These are phyloP conservation scores for Schizophyllum amplum DNA, from an alignment of 1,284 basidiomycete species.

Conservation along the genomic window DNA sequence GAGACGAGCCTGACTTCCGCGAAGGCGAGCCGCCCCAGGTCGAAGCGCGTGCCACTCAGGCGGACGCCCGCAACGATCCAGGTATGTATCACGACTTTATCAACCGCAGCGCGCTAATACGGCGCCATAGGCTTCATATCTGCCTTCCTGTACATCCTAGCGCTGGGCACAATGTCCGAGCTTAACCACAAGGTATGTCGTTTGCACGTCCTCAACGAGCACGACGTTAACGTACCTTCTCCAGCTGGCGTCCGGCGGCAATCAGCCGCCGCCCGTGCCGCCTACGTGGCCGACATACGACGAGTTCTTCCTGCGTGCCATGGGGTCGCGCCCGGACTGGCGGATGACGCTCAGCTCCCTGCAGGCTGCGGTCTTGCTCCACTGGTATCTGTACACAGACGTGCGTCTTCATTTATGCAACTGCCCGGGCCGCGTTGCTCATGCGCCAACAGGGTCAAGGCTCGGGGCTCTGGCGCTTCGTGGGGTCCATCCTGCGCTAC, in stretches of 20 bases:
- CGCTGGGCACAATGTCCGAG: conserved; percentile 73
- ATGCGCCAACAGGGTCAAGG: conserved; percentile 58
- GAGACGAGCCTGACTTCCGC: background rate
- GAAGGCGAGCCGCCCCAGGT: background rate
- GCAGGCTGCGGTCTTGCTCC: conserved; percentile 71
- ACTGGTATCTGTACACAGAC: conserved; percentile 84
- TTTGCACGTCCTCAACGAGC: background rate
- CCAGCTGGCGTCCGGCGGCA: background rate
- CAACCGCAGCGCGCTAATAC: conserved; percentile 19
- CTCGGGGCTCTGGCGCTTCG: conserved; percentile 74
- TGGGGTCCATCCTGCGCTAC: conserved; percentile 71
- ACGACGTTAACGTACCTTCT: background rate
- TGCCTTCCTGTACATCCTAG: conserved; percentile 66
- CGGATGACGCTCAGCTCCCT: conserved; percentile 72
- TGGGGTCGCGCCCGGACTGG: conserved; percentile 69
- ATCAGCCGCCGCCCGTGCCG: conserved; percentile 37
- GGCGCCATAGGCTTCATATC: conserved; percentile 71
- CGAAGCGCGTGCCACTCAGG: background rate
- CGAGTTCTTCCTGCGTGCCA: conserved; percentile 71
- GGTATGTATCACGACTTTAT: background rate
- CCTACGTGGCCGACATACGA: conserved; percentile 71
- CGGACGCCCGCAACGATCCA: background rate
- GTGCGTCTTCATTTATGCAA: conserved; percentile 28
- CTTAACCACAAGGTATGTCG: conserved; percentile 43
- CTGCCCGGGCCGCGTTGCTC: conserved; percentile 5